Evolutionary conservation across 805 yeast genomes (phyloP).

Genomic region (Myxozyma melibiosi): DNA sequence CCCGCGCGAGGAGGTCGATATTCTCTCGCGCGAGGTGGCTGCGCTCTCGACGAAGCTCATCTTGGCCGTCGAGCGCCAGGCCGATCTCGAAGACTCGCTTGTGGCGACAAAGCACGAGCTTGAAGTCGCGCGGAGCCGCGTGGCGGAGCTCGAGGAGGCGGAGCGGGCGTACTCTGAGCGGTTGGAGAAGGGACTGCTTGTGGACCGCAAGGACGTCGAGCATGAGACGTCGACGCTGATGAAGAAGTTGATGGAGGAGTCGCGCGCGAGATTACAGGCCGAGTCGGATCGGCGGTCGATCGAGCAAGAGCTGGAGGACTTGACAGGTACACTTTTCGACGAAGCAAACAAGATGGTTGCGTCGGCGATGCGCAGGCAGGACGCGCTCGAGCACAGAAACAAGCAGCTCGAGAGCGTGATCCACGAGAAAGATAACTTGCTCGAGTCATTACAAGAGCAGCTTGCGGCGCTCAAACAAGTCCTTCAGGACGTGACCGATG

Average conservation of each 20-base stretch:
- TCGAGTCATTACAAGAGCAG: slow-evolving; percentile 64
- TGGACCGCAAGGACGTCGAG: slow-evolving; percentile 41
- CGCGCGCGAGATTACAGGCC: slow-evolving; percentile 48
- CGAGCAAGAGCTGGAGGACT: slow-evolving; percentile 75
- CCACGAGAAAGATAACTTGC: slow-evolving; percentile 65
- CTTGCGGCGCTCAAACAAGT: slow-evolving; percentile 61
- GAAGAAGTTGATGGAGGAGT: slow-evolving; percentile 39
- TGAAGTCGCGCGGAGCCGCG: slow-evolving; percentile 12
- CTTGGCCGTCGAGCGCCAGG: slow-evolving; percentile 37
- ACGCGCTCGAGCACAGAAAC: slow-evolving; percentile 55
- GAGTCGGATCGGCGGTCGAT: slow-evolving; percentile 62
- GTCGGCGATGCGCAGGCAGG: slow-evolving; percentile 67
- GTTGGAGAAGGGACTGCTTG: slow-evolving; percentile 23
- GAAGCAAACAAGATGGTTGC: slow-evolving; percentile 87
- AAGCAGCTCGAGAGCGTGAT: slow-evolving; percentile 31
- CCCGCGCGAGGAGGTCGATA: slow-evolving; percentile 27
- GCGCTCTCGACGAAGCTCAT: slow-evolving; percentile 37
- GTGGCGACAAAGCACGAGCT: slow-evolving; percentile 30
- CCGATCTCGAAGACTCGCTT: slow-evolving; percentile 36
- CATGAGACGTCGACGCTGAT: slow-evolving; percentile 40
- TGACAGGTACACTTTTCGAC: slow-evolving; percentile 73
- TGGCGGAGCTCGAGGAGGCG: slow-evolving; percentile 22
- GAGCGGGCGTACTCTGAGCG: slow-evolving; percentile 16
- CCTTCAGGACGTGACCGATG: slow-evolving; percentile 33
- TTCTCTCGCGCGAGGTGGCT: slow-evolving; percentile 28